Base-by-base conservation (phyloP, 2,329 filamentous ascomycete species). In the Fusarium clavum region DNA sequence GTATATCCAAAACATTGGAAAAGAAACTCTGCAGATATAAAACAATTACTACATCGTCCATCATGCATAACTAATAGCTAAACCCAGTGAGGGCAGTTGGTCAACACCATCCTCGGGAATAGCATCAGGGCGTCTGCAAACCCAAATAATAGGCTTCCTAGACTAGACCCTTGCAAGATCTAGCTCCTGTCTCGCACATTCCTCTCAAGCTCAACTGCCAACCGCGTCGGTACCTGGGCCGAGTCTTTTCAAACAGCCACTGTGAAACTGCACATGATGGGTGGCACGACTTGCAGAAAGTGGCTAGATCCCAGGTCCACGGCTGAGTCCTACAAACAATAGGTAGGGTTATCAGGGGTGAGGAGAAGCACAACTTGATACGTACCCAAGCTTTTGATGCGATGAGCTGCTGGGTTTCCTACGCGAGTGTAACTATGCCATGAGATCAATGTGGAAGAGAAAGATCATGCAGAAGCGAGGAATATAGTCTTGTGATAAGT, bases 121-220 rank as follows among this genome's bases (percentile, higher is more conserved):
- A 64, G 46, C 45, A 64, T 64, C 16, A 46, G 40, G 30, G 41
- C 51, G 44, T 32, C 18, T 38, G 16, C 29, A 43, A 41, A 48
- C 20, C 12, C n/a, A 45, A 40, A n/a, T 6, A 47, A 38, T 38
- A 38, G 18, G 25, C 44, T 47, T 47, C 18, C 20, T 13, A 29
- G 18, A 47, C 24, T 29, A 20, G 18, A 66, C 70, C 73, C 73
- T 70, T 75, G 73, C 63, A 53, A 45, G 30, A 47, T 27, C 46
- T 51, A 61, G 40, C 38, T 64, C 71, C 65, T 74, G 73, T 75
- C 70, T 75, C 43, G 68, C 73, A 75, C 73, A 75, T 74, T 65
- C 54, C 60, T 62, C 49, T 40, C 41, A 47, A 51, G 20, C 34
- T 18, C 27, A 67, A 52, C 61, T 43, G 65, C 68, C 49, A 65